Base-by-base conservation (phyloP, 768 basidiomycete genomes). In the Termitomyces sp. region DNA sequence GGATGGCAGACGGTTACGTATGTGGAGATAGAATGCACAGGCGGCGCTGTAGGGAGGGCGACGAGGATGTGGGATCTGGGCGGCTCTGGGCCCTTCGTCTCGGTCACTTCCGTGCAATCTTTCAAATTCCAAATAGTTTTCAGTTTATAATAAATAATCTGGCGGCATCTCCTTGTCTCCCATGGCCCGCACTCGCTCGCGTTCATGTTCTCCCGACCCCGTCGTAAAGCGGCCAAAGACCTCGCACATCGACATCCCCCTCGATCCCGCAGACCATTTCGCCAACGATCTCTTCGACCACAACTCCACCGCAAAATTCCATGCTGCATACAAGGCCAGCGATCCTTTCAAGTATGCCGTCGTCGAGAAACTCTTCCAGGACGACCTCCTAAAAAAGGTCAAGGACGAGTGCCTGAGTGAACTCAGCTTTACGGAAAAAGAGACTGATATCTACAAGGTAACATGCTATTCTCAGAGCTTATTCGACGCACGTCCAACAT, bases 361-460 rank as follows among this genome's bases (percentile, higher is more conserved):
- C 52, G 80, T 97, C 55, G 84, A 88, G 51, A 83, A 86, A 64
- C 79, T 98, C 20, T 90, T 98, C 71, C 85, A 88, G 65, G 88
- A 94, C 63, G 87, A 87, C 7, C 79, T 98, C 28, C 78, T 98
- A 33, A 77, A 78, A 65, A 80, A 80, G 33, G 93, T 93, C 59
- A 89, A 91, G 73, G 87, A 93, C 65, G 93, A 95, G 70, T 92
- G 90, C 64, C 72, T 90, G 56, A 73, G 76, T 52, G 84, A 93
- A 66, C 80, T 95, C 60, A 86, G 79, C 70, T 94, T 95, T 69
- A 82, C 88, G 3, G 87, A 94, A 75, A 98, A 97, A 75, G 92
- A 98, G 78, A 98, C 96, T 2, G 96, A 98, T 68, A 98, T 98
- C 63, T 98, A 98, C 84, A 94, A 92, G 86, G 92, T 90, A 59